phyloP scores from a whole-genome alignment of 305 asterid species.

The Salvia sclarea region DNA sequence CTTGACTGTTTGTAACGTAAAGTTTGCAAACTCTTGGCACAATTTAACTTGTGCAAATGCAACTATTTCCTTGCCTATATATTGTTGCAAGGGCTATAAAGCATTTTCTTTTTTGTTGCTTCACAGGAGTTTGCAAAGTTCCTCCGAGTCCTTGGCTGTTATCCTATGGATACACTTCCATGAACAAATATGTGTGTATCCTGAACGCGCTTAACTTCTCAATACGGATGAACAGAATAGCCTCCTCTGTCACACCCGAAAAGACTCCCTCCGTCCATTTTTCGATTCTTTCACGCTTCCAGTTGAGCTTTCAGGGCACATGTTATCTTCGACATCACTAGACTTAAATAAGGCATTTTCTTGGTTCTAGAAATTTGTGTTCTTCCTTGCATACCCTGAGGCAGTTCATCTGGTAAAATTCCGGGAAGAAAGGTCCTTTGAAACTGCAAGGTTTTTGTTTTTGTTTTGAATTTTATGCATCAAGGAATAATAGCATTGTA shows the following conservation, averaged over 20 bases:
- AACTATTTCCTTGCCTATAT: neutral
- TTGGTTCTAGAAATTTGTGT: too few species aligned
- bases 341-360: neutral
- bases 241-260: neutral
- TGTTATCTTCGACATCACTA: neutral
- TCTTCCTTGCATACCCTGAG: too few species aligned
- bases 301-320: neutral
- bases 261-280: neutral
- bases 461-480: too few species aligned
- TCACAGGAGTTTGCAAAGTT: constrained; percentile 74
- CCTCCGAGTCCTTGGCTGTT: constrained; percentile 79
- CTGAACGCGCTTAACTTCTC: neutral
- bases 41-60: neutral
- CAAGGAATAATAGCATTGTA: neutral
- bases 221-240: neutral
- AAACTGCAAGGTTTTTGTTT: neutral
- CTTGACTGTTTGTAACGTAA: neutral
- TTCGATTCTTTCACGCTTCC: neutral
- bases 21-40: neutral
- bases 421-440: too few species aligned
- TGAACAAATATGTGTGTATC: constrained; percentile 14
- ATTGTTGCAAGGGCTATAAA: neutral
- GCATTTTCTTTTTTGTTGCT: neutral
- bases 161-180: constrained; percentile 53
- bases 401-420: too few species aligned